Evolutionary conservation across 2,329 filamentous ascomycete species (phyloP).

Genomic region (Apiospora sp.): DNA sequence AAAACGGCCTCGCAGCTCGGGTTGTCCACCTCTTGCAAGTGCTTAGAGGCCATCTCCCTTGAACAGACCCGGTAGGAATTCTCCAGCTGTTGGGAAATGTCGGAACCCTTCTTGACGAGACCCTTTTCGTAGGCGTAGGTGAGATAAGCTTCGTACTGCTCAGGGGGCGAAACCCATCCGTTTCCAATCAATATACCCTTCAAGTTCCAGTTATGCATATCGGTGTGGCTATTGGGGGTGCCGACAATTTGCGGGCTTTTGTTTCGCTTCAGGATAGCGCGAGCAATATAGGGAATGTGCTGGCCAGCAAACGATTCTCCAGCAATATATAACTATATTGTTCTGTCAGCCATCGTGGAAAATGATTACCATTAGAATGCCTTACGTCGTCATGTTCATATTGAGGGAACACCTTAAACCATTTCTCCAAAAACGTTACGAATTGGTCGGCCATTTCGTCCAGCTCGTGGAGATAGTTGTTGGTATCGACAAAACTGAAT

Average conservation of each 20-base stretch:
- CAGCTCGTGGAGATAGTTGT: constrained; percentile 86
- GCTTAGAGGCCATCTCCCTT: constrained; percentile 60
- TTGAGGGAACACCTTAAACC: constrained; percentile 88
- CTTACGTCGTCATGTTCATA: constrained; percentile 91
- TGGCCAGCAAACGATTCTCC: constrained; percentile 98
- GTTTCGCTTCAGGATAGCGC: constrained; percentile 88
- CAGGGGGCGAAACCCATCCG: constrained; percentile 90
- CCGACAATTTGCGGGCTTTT: constrained; percentile 55
- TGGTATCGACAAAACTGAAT: constrained; percentile 92
- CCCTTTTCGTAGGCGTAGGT: constrained; percentile 81
- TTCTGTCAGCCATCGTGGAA: not conserved
- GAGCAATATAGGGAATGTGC: constrained; percentile 96
- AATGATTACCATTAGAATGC: constrained; percentile 33
- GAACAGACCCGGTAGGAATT: constrained; percentile 74
- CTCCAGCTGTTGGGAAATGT: constrained; percentile 71
- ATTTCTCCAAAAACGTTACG: constrained; percentile 87
- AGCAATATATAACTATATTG: constrained; percentile 81
- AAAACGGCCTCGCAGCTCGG: constrained; percentile 79
- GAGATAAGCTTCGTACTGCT: constrained; percentile 91
- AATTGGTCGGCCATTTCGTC: constrained; percentile 91
- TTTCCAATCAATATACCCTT: constrained; percentile 93
- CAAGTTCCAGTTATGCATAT: constrained; percentile 73
- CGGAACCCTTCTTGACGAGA: constrained; percentile 73
- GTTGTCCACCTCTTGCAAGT: constrained; percentile 71
- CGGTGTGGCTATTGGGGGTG: constrained; percentile 32